These are phyloP conservation scores for Aureococcus anophagefferens DNA, from an alignment of 108 stramenopile species.

Conservation along the genomic window DNA sequence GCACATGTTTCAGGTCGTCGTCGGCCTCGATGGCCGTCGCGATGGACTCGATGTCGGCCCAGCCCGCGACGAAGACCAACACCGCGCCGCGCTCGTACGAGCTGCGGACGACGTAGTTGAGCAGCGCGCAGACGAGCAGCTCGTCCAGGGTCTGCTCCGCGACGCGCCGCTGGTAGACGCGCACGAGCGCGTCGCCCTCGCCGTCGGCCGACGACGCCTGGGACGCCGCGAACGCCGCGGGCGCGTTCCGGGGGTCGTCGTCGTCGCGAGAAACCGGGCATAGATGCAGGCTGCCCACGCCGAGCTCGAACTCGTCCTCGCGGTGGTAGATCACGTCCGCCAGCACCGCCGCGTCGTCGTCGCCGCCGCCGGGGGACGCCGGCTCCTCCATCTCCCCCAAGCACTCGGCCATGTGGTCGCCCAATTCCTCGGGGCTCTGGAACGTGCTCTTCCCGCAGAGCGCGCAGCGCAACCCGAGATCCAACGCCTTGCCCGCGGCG, in stretches of 20 bases:
- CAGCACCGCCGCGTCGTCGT: conserved; percentile 6
- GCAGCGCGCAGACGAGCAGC: conserved; percentile 42
- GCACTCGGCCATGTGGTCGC: conserved; percentile 53
- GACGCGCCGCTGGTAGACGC: conserved; percentile 50
- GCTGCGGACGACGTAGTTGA: conserved; percentile 46
- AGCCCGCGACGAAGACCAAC: conserved; percentile 83
- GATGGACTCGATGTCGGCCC: conserved; percentile 59
- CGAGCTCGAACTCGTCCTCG: neutral
- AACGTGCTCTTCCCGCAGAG: conserved; percentile 49
- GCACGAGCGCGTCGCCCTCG: conserved; percentile 47
- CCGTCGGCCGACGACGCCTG: neutral
- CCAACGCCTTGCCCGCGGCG: neutral
- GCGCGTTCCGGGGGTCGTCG: neutral
- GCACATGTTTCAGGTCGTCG: conserved; percentile 2
- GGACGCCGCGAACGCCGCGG: neutral
- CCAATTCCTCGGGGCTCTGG: conserved; percentile 42
- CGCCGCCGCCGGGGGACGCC: conserved; percentile 19
- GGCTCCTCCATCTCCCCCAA: conserved; percentile 28
- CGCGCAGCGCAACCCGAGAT: conserved; percentile 34
- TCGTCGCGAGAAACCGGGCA: no score
- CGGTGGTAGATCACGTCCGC: neutral
- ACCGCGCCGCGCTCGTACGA: conserved; percentile 67
- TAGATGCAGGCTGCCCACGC: neutral
- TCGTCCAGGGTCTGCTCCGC: conserved; percentile 60
- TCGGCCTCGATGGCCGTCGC: neutral